Base-by-base conservation (phyloP, 306 rosid genomes). In the Citrullus mucosospermus region DNA sequence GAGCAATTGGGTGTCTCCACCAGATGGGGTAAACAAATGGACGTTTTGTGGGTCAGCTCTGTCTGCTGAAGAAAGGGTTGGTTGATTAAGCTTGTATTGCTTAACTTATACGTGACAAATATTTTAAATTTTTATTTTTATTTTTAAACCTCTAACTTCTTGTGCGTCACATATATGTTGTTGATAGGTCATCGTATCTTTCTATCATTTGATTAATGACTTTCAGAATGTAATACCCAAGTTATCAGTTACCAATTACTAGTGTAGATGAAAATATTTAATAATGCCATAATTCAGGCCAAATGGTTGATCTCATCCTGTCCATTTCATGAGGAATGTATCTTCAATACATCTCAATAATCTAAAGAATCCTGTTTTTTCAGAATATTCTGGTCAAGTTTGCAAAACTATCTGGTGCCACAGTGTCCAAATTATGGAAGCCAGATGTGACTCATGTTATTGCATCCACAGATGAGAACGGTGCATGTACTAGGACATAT, bases 1-100 rank as follows among this genome's bases (percentile, higher is more conserved):
- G 63, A 78, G 80, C 38, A 34, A 48, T 60, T 74, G 63, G 56
- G 87, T 39, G 16, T 84, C 81, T 87, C 80, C 83, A 48, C 9
- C 81, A 32, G 76, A 80, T 82, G 83, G 43, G 48, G 55, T 41
- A 68, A 81, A 81, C 59, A 67, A 81, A 61, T 48, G 85, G 92
- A 83, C 88, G 32, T 85, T 95, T 20, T 92, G 99, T 82, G 97
- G 96, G 76, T 95, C 99, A 81, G 97, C 92, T 81, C 82, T 92
- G 77, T 88, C 99, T 74, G 36, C 81, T 16, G 90, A 89, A 65
- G 96, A 95, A 74, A 95, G 88, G 96, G 99, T 95, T 79, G 41
- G 71, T 84, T 66, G 39, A 38, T 71, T 59, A 22, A 22, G 12
- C 9, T 44, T 25, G 20, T 8, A 2, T 53, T 72, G 58, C 16